These are phyloP conservation scores for Gastrolobium bilobum DNA, from an alignment of 306 rosid species.

Conservation along the genomic window DNA sequence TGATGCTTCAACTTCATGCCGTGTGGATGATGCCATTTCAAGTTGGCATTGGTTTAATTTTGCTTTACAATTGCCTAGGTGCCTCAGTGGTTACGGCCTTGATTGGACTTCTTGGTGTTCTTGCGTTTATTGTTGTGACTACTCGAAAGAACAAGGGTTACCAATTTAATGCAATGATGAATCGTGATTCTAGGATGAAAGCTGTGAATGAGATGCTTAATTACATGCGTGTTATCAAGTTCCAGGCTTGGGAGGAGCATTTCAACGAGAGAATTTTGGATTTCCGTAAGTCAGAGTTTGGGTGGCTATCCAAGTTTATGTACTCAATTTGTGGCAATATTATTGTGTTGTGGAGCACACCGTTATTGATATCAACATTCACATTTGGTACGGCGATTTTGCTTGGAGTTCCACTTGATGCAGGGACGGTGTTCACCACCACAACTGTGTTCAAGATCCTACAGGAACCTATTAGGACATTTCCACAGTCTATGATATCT, in stretches of 20 bases:
- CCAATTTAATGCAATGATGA: conserved; percentile 76
- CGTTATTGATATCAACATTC: conserved; percentile 72
- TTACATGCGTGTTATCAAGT: conserved; percentile 96
- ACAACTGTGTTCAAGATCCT: conserved; percentile 82
- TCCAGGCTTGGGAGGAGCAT: conserved; percentile 97
- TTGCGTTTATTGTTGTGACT: conserved; percentile 58
- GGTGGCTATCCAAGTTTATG: conserved; percentile 88
- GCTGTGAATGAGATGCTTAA: conserved; percentile 97
- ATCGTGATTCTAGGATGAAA: conserved; percentile 94
- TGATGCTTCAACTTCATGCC: conserved; percentile 90
- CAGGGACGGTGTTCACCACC: conserved; percentile 92
- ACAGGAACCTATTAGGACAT: conserved; percentile 94
- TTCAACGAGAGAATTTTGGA: conserved; percentile 73
- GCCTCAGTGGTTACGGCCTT: conserved; percentile 64
- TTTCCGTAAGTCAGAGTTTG: conserved; percentile 72
- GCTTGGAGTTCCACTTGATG: conserved; percentile 82
- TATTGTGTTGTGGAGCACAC: conserved; percentile 81
- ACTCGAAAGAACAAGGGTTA: conserved; percentile 64
- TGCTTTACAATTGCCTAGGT: conserved; percentile 75
- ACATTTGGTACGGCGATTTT: conserved; percentile 81
- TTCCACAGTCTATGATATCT: conserved; percentile 92
- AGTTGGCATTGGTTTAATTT: conserved; percentile 64
- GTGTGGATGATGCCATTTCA: conserved; percentile 96
- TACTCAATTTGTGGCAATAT: conserved; percentile 69
- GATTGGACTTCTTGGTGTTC: conserved; percentile 59